Percentiles rank a stretch among this genome's conserved stretches.
phyloP scores from a whole-genome alignment of 352 stramenopile genomes.

The Pythium phragmiticola region DNA sequence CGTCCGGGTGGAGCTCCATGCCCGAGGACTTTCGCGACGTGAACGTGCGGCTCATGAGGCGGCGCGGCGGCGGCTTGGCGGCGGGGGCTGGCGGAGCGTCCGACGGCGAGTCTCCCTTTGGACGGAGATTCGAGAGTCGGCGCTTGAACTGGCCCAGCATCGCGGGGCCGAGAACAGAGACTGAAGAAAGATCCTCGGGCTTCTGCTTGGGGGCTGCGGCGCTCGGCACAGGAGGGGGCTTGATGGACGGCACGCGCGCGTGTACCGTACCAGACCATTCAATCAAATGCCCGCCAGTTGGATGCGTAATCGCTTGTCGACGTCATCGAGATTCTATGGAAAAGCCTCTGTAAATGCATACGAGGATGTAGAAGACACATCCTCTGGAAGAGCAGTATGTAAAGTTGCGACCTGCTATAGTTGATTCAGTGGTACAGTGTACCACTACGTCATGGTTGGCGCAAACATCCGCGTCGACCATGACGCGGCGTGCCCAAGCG shows the following conservation, averaged over 20 bases:
- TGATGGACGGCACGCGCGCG: neutral
- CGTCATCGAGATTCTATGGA: slow-evolving; percentile 8
- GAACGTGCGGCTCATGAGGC: slow-evolving; percentile 10
- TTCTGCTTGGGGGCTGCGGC: slow-evolving; percentile 11
- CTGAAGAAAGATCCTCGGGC: slow-evolving; percentile 10
- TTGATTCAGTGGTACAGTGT: slow-evolving; percentile 6
- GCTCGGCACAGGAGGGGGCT: neutral
- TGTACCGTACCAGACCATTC: slow-evolving; percentile 12
- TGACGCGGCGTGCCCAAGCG: slow-evolving; percentile 1
- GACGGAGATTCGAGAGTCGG: slow-evolving; percentile 23
- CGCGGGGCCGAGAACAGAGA: neutral
- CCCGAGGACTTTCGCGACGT: slow-evolving; percentile 1
- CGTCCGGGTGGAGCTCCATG: slow-evolving; percentile 37
- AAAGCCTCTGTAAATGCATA: slow-evolving; percentile 13
- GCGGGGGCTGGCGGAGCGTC: neutral
- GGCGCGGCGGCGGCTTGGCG: slow-evolving; percentile 8
- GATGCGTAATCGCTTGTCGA: slow-evolving; percentile 17
- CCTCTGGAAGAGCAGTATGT: neutral
- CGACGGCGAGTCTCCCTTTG: slow-evolving; percentile 11
- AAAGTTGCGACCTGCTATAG: neutral
- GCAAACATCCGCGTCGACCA: slow-evolving; percentile 6
- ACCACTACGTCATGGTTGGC: slow-evolving; percentile 6
- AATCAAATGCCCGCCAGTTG: neutral
- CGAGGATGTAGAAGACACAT: neutral
- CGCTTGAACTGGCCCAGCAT: slow-evolving; percentile 23